phyloP scores from a whole-genome alignment of 176 grass and related monocot species.

The Triticum turgidum region DNA sequence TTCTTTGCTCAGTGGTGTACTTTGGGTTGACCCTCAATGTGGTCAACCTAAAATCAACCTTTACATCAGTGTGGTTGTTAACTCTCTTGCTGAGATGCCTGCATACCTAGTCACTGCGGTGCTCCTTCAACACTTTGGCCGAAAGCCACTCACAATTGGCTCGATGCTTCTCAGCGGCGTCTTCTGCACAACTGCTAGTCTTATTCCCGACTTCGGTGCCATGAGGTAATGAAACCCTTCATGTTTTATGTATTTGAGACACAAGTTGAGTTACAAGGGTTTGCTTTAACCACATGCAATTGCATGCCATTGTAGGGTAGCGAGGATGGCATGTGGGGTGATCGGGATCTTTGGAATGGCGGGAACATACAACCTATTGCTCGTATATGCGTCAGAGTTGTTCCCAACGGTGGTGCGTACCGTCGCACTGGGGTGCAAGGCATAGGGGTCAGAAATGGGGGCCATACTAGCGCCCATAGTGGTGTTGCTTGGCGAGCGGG shows the following conservation, averaged over 20 bases:
- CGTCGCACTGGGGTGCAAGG: slow-evolving; percentile 56
- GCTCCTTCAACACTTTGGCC: slow-evolving; percentile 51
- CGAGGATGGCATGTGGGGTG: slow-evolving; percentile 66
- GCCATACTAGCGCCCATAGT: slow-evolving; percentile 78
- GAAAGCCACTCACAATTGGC: slow-evolving; percentile 58
- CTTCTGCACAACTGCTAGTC: slow-evolving; percentile 55
- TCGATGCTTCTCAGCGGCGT: slow-evolving; percentile 68
- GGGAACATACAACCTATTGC: slow-evolving; percentile 74
- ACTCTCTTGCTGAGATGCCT: slow-evolving; percentile 73
- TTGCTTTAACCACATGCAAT: not conserved
- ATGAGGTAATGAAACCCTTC: slow-evolving; percentile 24
- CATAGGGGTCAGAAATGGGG: slow-evolving; percentile 60
- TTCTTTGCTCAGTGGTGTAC: slow-evolving; percentile 65
- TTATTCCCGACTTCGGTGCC: slow-evolving; percentile 21
- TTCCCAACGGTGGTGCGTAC: slow-evolving; percentile 89
- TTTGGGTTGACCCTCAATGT: slow-evolving; percentile 90
- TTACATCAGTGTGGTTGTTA: slow-evolving; percentile 61
- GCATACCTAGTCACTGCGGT: slow-evolving; percentile 58
- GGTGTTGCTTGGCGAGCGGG: slow-evolving; percentile 55
- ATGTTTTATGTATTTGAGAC: not conserved
- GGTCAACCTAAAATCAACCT: slow-evolving; percentile 90
- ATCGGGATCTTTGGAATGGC: slow-evolving; percentile 83
- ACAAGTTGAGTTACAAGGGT: too few species aligned
- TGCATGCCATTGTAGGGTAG: slow-evolving; percentile 21
- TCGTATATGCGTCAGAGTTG: slow-evolving; percentile 80